Evolutionary conservation across 192 early-diverging fungal species (phyloP), one percentile per base, ranked within the genome.

Genomic region (Linnemannia elongata): DNA sequence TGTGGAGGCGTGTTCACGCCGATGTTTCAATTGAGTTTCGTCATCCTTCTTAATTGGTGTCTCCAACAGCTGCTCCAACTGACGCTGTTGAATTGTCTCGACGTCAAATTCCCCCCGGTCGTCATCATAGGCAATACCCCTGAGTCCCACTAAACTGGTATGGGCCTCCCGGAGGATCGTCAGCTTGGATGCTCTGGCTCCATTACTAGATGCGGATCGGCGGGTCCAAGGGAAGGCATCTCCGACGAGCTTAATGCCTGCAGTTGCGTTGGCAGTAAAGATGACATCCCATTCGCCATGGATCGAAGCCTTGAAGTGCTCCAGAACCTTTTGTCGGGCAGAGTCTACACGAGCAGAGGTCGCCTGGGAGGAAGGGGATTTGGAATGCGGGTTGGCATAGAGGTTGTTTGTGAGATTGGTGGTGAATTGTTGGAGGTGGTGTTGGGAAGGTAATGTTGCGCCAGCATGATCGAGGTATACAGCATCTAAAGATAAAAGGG

Each of bases 251-350:
- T 94, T 94, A 63, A 96, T 91, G 10, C 94, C 95, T 10, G 92
- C 94, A 0, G 96, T 96, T 12, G 96, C 95, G 82, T 95, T 95
- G 36, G 91, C 90, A 2, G 96, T 96, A 74, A 97, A 97, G 10
- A 97, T 89, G 12, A 95, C 93, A 4, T 91, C 88, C 82, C 95
- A 96, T 9, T 92, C 84, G 35, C 88, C 83, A 17, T 90, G 89
- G n/a, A 79, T 72, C 15, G 89, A 88, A 1, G 93, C 92, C 63
- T 91, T 91, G 69, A 96, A 91, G 76, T 93, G 92, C 18, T 70
- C 78, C 8, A 94, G 88, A 36, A 95, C 79, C 17, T 91, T 90
- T 78, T 85, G 82, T 63, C 94, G 90, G 30, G 89, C 89, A 35
- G 88, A 82, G 24, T 93, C 90, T 0, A 94, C 89, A 83, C 84